phyloP scores from a whole-genome alignment of 2,329 filamentous ascomycete species.

The Paraconiothyrium sp. region DNA sequence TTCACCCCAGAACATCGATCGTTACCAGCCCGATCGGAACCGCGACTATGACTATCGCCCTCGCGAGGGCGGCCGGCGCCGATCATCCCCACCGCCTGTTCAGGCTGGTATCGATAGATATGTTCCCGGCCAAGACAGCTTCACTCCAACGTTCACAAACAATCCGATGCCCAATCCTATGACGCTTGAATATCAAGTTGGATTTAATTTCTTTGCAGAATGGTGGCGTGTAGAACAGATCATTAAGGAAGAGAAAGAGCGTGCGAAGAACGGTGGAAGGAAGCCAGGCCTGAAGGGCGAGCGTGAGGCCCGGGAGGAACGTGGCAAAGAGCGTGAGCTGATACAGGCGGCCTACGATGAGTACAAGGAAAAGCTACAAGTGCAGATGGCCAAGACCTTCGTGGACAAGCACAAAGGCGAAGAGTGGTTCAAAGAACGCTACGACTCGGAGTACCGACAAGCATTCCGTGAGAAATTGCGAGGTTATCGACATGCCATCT shows the following conservation, averaged over 20 bases:
- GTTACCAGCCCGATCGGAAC: slow-evolving; percentile 76
- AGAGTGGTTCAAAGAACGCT: slow-evolving; percentile 98
- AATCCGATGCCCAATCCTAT: slow-evolving; percentile 79
- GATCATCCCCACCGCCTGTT: slow-evolving; percentile 66
- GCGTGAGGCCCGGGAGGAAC: slow-evolving; percentile 75
- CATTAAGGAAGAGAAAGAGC: slow-evolving; percentile 83
- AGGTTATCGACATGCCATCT: slow-evolving; percentile 80
- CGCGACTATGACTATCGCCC: slow-evolving; percentile 73
- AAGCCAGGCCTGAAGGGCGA: slow-evolving; percentile 71
- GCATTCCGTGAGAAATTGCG: slow-evolving; percentile 78
- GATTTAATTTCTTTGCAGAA: slow-evolving; percentile 85
- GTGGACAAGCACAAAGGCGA: slow-evolving; percentile 93
- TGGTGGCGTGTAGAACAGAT: slow-evolving; percentile 87
- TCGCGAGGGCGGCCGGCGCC: slow-evolving; percentile 69
- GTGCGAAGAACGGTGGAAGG: slow-evolving; percentile 73
- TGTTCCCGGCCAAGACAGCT: slow-evolving; percentile 75
- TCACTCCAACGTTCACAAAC: slow-evolving; percentile 60
- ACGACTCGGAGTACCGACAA: slow-evolving; percentile 83
- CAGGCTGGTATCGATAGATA: slow-evolving; percentile 84
- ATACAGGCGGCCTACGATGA: slow-evolving; percentile 76
- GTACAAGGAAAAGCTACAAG: slow-evolving; percentile 72
- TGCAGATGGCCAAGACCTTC: slow-evolving; percentile 85
- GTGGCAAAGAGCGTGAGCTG: slow-evolving; percentile 79
- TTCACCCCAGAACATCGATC: slow-evolving; percentile 75
- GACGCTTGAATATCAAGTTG: slow-evolving; percentile 79